Evolutionary conservation across 75 land plant genomes (phyloP), one percentile per base, ranked within the genome.

Genomic region (Pinus tabuliformis): DNA sequence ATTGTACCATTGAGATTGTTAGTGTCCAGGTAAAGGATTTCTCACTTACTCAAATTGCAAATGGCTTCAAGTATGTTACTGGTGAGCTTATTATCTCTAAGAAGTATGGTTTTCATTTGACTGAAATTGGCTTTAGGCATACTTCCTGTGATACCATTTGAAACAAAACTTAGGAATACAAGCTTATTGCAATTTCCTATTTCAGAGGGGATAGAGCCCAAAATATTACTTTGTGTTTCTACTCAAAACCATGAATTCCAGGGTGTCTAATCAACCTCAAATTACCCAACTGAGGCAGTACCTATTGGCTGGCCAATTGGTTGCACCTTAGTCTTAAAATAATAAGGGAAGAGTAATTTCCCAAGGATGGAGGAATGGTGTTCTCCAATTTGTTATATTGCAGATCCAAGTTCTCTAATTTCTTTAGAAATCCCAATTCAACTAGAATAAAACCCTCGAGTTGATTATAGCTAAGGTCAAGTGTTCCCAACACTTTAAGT

Each of bases 21-120:
- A 13, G 24, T 57, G 7, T 74, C 76, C 30, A 87, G 49, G 4
- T 52, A 62, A 13, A 85, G 59, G 8, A 1, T 24, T 13, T 24
- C 42, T 16, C 83, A 59, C 56, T 77, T 74, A 52, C 59, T 57
- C 18, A 86, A 77, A 45, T 81, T 78, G 7, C 80, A 77, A 2
- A 87, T 82, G 28, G 56, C 81, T n/a, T 26, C 49, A 21, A 89
- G 89, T 73, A 90, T 80, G 12, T 6, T 81, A 76, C 90, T 87
- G 21, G 14, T 21, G 18, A 90, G 62, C 21, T 39, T 63, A 71
- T 90, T 90, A 3, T 42, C 57, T 6, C 73, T 58, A 6, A 87
- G 3, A 21, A 30, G 62, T 5, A 90, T 54, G 22, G 13, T 26
- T 36, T 52, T 63, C 2, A 84, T 59, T 22, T 73, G 20, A 4